Conservation (phyloP, 306 rosid genomes). For the Psophocarpus tetragonolobus region DNA sequence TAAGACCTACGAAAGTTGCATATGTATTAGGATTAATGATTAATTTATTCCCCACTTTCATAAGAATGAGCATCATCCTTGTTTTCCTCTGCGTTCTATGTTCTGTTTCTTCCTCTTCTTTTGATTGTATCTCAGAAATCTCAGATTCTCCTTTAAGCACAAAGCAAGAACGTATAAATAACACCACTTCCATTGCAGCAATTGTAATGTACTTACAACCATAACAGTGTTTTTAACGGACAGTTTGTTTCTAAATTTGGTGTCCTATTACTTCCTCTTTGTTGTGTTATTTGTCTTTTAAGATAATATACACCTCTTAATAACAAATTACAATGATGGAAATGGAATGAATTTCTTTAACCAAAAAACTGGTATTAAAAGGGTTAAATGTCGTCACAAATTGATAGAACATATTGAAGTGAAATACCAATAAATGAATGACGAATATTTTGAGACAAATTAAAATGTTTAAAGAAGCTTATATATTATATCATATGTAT, state of each 20-base stretch:
- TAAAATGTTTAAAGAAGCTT: not conserved
- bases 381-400: not conserved
- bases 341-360: not conserved
- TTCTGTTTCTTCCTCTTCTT: constrained; percentile 57
- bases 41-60: constrained; percentile 76
- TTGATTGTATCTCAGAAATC: constrained; percentile 54
- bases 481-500: too few species aligned
- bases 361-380: not conserved
- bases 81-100: constrained; percentile 40
- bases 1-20: constrained; percentile 78
- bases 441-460: not conserved
- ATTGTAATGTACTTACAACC: not conserved
- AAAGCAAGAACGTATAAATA: constrained; percentile 30
- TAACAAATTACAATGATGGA: not conserved
- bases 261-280: not conserved
- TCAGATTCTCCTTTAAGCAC: constrained; percentile 57
- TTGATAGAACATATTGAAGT: not conserved
- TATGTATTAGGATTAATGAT: constrained; percentile 82
- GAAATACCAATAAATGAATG: not conserved
- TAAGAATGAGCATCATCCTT: constrained; percentile 58
- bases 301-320: not conserved
- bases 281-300: not conserved
- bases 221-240: not conserved
- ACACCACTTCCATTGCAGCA: not conserved
- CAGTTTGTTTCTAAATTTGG: not conserved